phyloP scores from a whole-genome alignment of 176 grass and related monocot species.

The Sorghum bicolor region Sorghum_bicolor_NCBIv3 NC_012879.2:59775501-59776000 shows the following conservation, averaged over 20 bases:
- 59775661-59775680: not conserved
- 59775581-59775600: not conserved
- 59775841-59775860: constrained; percentile 46
- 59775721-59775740: not conserved
- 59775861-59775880: constrained; percentile 63
- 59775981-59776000: constrained; percentile 84
- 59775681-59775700: not conserved
- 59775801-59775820: not conserved
- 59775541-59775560: not conserved
- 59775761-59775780: not conserved
- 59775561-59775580: not conserved
- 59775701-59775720: constrained; percentile 18
- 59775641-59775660: constrained; percentile 8
- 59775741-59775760: not conserved
- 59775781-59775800: not conserved
- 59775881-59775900: constrained; percentile 78
- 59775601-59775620: not conserved
- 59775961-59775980: constrained; percentile 65
- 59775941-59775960: constrained; percentile 24
- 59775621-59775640: constrained; percentile 15
- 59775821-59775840: constrained; percentile 27
- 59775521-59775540: not conserved
- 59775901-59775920: constrained; percentile 23
- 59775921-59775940: constrained; percentile 14
- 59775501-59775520: constrained; percentile 3